Conservation (phyloP, 2,329 filamentous ascomycete species). For the Chrysoporthe deuterocubensis region DNA sequence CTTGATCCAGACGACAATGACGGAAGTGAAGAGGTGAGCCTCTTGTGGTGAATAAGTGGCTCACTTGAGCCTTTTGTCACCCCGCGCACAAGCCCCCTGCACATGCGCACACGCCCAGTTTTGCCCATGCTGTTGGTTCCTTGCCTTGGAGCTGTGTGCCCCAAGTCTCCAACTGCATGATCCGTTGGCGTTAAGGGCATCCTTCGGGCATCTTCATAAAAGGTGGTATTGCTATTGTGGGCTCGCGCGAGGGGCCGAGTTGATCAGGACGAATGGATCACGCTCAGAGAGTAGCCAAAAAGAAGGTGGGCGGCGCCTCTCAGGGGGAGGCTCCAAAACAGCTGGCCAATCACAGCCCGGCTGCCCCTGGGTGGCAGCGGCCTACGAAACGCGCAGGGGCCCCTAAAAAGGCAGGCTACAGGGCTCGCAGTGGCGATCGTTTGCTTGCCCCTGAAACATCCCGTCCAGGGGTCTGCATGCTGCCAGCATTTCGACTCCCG, state of each 20-base stretch:
- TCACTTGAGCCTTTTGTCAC: slow-evolving; percentile 7
- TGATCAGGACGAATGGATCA: not conserved
- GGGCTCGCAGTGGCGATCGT: slow-evolving; percentile 3
- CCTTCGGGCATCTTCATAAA: not conserved
- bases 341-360: not conserved
- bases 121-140: not conserved
- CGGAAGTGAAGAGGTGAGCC: slow-evolving; percentile 1
- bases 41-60: not conserved
- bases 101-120: not conserved
- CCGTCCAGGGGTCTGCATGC: not conserved
- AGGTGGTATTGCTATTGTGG: slow-evolving; percentile 5
- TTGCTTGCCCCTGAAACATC: not conserved
- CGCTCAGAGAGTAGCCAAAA: not conserved
- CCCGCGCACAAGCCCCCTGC: slow-evolving; percentile 2
- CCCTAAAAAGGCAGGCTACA: slow-evolving; percentile 6
- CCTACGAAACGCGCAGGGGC: slow-evolving; percentile 7
- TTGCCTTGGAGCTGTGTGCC: not conserved
- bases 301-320: not conserved
- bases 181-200: slow-evolving; percentile 9
- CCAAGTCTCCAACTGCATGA: slow-evolving; percentile 6
- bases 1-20: not conserved
- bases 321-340: slow-evolving; percentile 3
- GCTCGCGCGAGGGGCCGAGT: not conserved
- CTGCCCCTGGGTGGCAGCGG: slow-evolving; percentile 6
- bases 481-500: not conserved